Evolutionary conservation across 2,329 filamentous ascomycete genomes (phyloP), one percentile per base, ranked within the genome.

Genomic region (Arthrobotrys sphaeroides): DNA sequence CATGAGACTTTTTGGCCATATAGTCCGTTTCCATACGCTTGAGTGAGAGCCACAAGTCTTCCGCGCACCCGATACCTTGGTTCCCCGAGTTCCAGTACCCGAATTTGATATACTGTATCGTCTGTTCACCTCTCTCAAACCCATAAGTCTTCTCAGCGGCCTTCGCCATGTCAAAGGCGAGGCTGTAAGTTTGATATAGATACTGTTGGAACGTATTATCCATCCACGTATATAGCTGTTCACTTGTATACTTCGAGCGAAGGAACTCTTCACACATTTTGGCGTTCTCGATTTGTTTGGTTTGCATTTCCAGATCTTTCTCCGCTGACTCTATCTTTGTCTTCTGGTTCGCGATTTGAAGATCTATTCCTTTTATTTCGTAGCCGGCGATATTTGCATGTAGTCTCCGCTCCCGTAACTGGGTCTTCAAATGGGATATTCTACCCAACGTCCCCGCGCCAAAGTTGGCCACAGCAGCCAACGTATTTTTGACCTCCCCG

Each of bases 311-410:
- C 28, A 81, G 77, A 5, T 82, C 81, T 13, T 60, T 47, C 0
- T 78, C 16, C 7, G 62, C 53, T 5, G 4, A 61, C 1, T 31
- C 33, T 33, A 80, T 57, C 6, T 79, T 76, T 2, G 62, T 24
- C 31, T 73, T 18, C 33, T 77, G 65, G 0, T 51, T 67, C 4
- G 43, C 68, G 16, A 82, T 79, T 57, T 82, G 80, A 33, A 60
- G 72, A 67, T 83, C 79, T 42, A 80, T 78, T 6, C 38, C 38
- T 59, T 79, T 80, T 70, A 82, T 73, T 22, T 82, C 81, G 33
- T 59, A 47, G 0, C 81, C 81, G 1, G 67, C 64, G 5, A 59
- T 57, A 69, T 82, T 82, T 38, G 78, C 79, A 51, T 78, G 70
- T 6, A 76, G 66, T 10, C 66, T 24, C 6, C 81, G 78, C 7